phyloP scores from a whole-genome alignment of 202 grass and related monocot genomes.

The Setaria viridis region DNA sequence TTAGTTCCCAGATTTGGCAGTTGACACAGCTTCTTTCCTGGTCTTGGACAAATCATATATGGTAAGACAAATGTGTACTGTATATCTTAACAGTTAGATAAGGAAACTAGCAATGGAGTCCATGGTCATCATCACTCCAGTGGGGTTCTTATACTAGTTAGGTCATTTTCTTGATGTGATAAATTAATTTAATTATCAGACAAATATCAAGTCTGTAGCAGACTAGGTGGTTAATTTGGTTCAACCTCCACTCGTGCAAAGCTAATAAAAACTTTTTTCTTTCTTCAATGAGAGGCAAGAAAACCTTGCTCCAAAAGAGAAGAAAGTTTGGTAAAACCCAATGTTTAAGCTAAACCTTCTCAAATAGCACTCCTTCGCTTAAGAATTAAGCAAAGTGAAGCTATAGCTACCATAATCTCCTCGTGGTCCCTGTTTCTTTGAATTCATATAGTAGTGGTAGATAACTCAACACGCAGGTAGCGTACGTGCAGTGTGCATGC shows the following conservation, averaged over 20 bases:
- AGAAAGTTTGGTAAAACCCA: neutral
- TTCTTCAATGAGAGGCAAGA: neutral
- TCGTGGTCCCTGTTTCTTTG: conserved; percentile 14
- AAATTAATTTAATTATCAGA: neutral
- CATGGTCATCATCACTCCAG: neutral
- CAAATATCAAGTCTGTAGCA: neutral
- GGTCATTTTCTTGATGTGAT: neutral
- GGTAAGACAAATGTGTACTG: conserved; percentile 1
- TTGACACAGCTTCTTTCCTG: conserved; percentile 26
- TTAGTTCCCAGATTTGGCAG: conserved; percentile 45
- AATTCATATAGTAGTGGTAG: neutral
- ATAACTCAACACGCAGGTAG: neutral
- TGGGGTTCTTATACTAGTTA: neutral
- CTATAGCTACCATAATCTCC: neutral
- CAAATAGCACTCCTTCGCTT: conserved; percentile 5
- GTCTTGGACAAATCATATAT: conserved; percentile 10
- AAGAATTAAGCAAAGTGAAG: neutral
- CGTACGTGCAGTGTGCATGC: neutral
- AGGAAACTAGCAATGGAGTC: neutral
- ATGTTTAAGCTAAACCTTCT: conserved; percentile 11
- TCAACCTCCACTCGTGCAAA: neutral
- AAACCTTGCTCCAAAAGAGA: neutral
- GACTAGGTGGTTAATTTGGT: neutral
- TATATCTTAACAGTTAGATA: conserved; percentile 6
- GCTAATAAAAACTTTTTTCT: neutral